These are phyloP conservation scores for Coprinopsis cinerea DNA, from an alignment of 768 basidiomycete species.

Conservation along the genomic window DNA sequence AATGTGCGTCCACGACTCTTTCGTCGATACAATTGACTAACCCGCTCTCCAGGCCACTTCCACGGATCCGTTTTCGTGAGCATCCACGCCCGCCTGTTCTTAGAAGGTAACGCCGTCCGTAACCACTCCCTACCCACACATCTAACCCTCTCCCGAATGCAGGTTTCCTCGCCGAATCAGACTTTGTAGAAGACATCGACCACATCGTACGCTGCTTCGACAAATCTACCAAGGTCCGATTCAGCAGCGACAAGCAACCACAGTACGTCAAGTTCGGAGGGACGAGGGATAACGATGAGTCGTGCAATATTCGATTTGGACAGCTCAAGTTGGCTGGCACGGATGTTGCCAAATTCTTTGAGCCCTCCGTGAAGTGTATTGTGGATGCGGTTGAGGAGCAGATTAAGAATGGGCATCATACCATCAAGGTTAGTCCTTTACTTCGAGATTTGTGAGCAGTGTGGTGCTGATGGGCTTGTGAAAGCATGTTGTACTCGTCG, in stretches of 20 bases:
- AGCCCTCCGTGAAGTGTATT: slow-evolving; percentile 32
- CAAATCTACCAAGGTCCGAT: slow-evolving; percentile 42
- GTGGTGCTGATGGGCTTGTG: neutral
- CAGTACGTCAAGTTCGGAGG: slow-evolving; percentile 46
- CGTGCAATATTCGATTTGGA: slow-evolving; percentile 38
- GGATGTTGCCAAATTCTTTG: slow-evolving; percentile 32
- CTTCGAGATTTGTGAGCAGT: too few species aligned
- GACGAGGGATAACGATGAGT: slow-evolving; percentile 33
- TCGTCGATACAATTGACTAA: neutral
- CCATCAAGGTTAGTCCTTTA: slow-evolving; percentile 24
- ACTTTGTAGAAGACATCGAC: slow-evolving; percentile 35
- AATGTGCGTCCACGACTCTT: slow-evolving; percentile 26
- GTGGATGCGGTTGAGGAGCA: slow-evolving; percentile 26
- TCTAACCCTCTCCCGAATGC: neutral
- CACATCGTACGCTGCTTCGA: slow-evolving; percentile 41
- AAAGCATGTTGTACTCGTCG: slow-evolving; percentile 42
- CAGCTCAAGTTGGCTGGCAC: slow-evolving; percentile 39
- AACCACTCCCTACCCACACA: neutral
- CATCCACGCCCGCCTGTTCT: slow-evolving; percentile 32
- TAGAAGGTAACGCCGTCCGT: slow-evolving; percentile 27
- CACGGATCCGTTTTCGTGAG: slow-evolving; percentile 49
- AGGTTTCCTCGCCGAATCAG: slow-evolving; percentile 37
- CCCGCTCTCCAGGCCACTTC: slow-evolving; percentile 32
- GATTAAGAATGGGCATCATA: slow-evolving; percentile 18
- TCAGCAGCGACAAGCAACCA: slow-evolving; percentile 31